Base-by-base conservation (phyloP, 2,329 filamentous ascomycete genomes). In the Fusarium anthophilum region DNA sequence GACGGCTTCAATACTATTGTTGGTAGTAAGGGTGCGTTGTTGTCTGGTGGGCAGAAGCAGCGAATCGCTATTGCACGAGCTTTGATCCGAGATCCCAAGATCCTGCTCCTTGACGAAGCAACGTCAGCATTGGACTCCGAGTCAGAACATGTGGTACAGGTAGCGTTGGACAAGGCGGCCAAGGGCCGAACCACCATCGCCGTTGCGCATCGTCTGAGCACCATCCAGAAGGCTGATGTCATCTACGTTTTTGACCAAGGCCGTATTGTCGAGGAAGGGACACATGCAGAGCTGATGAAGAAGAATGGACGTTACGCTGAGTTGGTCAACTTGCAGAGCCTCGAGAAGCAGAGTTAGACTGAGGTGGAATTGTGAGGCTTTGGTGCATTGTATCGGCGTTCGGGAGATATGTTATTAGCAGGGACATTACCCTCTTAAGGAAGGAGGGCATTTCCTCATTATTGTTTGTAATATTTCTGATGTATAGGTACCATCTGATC, bases 191-290 rank as follows among this genome's bases (percentile, higher is more conserved):
- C 95, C 12, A 98, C 96, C 0, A 96, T 99, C 72, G 95, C 96
- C 2, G 96, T 99, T 3, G 96, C 96, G 7, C 96, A 99, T 83
- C 88, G 96, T 30, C 85, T 99, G 11, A 94, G 91, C 79, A 98
- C 96, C 0, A 98, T 98, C 69, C 95, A 98, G 81, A 95, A 96
- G 81, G 96, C 96, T 1, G 96, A 98, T 80, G 85, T 96, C 55
- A 98, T 98, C 77, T 98, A 97, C 75, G 96, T 98, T n/a, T 96
- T 98, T 80, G 95, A 98, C 81, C 91, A 94, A 77, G 96, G 96
- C 13, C 89, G 90, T 68, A 90, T 98, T 48, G 93, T 97, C 3
- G 96, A 98, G 85, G 89, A 90, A 75, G 96, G 96, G 10, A 94
- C 91, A 14, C 96, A 98, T 80, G 78, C 84, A 1, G 93, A 94